Evolutionary conservation across 2,329 filamentous ascomycete species (phyloP), one percentile per base, ranked within the genome.

Genomic region (Ceratocystis albifundus): DNA sequence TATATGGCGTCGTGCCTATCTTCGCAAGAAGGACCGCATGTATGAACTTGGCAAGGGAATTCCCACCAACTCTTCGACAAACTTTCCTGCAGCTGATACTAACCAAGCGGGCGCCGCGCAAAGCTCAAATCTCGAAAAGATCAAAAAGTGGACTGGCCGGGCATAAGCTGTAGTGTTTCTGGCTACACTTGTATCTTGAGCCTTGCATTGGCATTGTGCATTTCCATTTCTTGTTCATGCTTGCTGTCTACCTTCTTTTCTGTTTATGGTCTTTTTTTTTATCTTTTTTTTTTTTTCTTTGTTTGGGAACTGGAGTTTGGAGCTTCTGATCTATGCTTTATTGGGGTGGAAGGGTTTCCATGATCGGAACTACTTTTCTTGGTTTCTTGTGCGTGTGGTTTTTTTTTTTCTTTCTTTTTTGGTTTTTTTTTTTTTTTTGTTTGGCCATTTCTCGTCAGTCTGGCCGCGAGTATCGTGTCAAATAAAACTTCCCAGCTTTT

Each of bases 1-100:
- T 72, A 82, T 88, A 74, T 84, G 89, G 76, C 88, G 89, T 70
- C 84, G 85, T 67, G 86, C 87, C 70, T 88, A 92, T 75, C 79
- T 90, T 69, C 84, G 84, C 69, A 88, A 85, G 76, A 85, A 81
- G 75, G 86, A 88, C 71, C 80, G 80, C 50, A 78, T 81, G 71
- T 79, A 79, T 69, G 77, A 79, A 41, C 76, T 81, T 10, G 76
- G 76, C 71, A 79, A 80, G 69, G 76, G 77, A 64, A 71, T 71
- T 1, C 72, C 71, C 50, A 68, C 67, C 65, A 70, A 69, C 61
- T 68, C 69, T 28, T 72, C 72, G 30, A 71, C 71, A 36, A 64
- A 68, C 53, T 66, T 68, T 71, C 55, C 55, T 25, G 55, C 5
- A 7, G 28, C 55, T 30, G 15, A 59, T 25, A 17, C 28, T 6